Evolutionary conservation across 768 basidiomycete genomes (phyloP).

Genomic region (Boletus huronensis): DNA sequence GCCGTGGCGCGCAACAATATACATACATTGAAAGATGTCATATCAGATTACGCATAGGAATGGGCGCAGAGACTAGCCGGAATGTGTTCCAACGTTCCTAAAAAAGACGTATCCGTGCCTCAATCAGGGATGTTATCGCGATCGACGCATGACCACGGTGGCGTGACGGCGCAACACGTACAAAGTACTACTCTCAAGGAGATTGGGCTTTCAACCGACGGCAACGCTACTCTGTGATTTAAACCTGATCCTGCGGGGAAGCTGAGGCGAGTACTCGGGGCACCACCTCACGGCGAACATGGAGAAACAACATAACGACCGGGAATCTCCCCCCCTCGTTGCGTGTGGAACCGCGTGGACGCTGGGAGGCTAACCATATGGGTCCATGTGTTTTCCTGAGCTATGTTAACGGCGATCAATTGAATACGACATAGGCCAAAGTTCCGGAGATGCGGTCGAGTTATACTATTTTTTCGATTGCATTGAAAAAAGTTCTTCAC

Average conservation of each 20-base stretch:
- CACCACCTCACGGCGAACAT: slow-evolving; percentile 8
- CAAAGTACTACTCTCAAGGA: slow-evolving; percentile 48
- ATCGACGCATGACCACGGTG: slow-evolving; percentile 25
- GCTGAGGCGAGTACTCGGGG: background rate
- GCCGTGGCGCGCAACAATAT: background rate
- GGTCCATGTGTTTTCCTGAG: slow-evolving; percentile 29
- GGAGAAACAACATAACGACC: slow-evolving; percentile 14
- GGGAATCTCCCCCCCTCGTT: slow-evolving; percentile 11
- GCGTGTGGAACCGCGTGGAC: slow-evolving; percentile 26
- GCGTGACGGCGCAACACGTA: slow-evolving; percentile 13
- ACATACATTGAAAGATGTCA: slow-evolving; percentile 9
- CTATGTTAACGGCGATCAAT: slow-evolving; percentile 35
- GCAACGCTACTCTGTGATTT: background rate
- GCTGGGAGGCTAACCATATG: slow-evolving; percentile 29
- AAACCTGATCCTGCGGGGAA: slow-evolving; percentile 18
- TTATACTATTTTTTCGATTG: slow-evolving; percentile 1
- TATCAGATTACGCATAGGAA: slow-evolving; percentile 1
- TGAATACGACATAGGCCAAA: slow-evolving; percentile 30
- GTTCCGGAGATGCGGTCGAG: slow-evolving; percentile 24
- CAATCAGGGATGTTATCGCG: slow-evolving; percentile 27
- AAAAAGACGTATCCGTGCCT: slow-evolving; percentile 18
- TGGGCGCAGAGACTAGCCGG: slow-evolving; percentile 11
- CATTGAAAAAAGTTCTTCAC: slow-evolving; percentile 21
- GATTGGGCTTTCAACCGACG: slow-evolving; percentile 56
- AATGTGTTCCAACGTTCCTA: slow-evolving; percentile 1